A percentile compares a stretch with the other conserved stretches of the same genome.
These are phyloP conservation scores for Acanthamoeba lugdunensis DNA, from an alignment of 208 protist genomes.

Conservation along the genomic window DNA sequence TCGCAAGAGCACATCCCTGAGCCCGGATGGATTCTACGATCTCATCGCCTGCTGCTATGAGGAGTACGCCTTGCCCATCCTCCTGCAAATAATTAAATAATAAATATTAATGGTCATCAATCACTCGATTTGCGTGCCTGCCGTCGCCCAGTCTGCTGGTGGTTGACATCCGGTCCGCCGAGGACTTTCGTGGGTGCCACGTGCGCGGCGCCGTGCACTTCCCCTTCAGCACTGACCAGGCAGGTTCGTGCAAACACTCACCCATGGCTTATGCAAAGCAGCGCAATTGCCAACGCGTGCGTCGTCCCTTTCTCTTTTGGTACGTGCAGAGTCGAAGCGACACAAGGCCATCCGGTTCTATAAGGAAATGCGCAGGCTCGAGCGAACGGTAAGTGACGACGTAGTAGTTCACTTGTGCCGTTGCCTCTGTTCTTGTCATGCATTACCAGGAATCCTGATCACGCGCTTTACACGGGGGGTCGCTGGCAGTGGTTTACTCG, in stretches of 20 bases:
- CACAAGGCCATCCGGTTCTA: conserved; percentile 37
- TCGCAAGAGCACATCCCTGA: not conserved
- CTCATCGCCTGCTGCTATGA: conserved; percentile 3
- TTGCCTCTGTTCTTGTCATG: not conserved
- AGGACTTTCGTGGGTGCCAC: conserved; percentile 25
- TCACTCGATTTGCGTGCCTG: not conserved
- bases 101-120: not conserved
- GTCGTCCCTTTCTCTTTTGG: not conserved
- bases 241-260: not conserved
- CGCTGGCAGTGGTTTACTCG: not conserved
- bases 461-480: not conserved
- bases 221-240: not conserved
- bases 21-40: conserved; percentile 13
- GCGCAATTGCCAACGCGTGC: not conserved
- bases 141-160: not conserved
- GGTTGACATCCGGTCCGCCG: not conserved
- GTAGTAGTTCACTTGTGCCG: not conserved
- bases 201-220: conserved; percentile 27
- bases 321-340: not conserved
- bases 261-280: not conserved
- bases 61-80: not conserved
- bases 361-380: conserved; percentile 23
- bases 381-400: not conserved
- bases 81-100: not conserved
- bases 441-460: not conserved